Conservation (phyloP, 78 protist species). For the Trichosphaerium sp. region DNA sequence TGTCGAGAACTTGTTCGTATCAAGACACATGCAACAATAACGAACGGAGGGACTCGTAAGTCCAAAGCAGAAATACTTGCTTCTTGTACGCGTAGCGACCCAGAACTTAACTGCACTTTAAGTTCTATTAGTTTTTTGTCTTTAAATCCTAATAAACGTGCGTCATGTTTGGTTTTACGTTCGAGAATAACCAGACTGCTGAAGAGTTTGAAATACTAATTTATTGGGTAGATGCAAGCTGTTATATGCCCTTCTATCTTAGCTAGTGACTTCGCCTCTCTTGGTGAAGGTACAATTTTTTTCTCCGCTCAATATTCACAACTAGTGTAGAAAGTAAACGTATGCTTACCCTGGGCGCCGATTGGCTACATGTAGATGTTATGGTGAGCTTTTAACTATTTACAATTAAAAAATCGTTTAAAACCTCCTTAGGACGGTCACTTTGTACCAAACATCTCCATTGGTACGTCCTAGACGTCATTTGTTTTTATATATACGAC, state of each 20-base stretch:
- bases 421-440: conserved; percentile 38
- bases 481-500: background rate
- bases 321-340: too few relatives aligned
- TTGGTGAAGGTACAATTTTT: conserved; percentile 52
- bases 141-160: conserved; percentile 7
- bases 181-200: background rate
- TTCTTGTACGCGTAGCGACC: too few relatives aligned
- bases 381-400: conserved; percentile 67
- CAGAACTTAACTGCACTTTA: too few relatives aligned
- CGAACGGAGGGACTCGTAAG: too few relatives aligned
- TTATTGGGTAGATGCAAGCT: conserved; percentile 1
- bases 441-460: conserved; percentile 94
- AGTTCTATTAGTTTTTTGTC: too few relatives aligned
- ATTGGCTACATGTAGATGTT: conserved; percentile 91
- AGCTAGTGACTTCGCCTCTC: conserved; percentile 62
- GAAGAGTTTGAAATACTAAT: background rate
- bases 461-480: conserved; percentile 20
- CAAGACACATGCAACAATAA: too few relatives aligned
- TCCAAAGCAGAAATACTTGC: too few relatives aligned
- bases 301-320: too few relatives aligned
- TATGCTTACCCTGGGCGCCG: conserved; percentile 64
- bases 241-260: conserved; percentile 83
- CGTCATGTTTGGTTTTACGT: conserved; percentile 9
- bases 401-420: background rate
- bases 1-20: too few relatives aligned